Percentiles rank a stretch among this genome's conserved stretches.
Conservation (phyloP, 2,329 filamentous ascomycete genomes). For the Acrodontium crateriforme region DNA sequence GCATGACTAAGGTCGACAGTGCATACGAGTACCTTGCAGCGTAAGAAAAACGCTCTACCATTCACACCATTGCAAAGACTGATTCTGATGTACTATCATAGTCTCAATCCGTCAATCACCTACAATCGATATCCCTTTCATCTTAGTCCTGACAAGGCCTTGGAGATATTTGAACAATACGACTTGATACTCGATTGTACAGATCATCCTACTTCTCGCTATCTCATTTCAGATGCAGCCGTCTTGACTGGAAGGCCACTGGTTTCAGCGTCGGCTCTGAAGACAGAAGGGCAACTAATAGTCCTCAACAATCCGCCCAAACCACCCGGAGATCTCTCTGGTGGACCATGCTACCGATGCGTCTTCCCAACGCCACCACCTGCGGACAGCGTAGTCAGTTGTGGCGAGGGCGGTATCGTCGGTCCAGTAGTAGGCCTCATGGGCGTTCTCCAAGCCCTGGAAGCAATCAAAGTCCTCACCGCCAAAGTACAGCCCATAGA, state of each 20-base stretch:
- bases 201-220: conserved; percentile 80
- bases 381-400: conserved; percentile 66
- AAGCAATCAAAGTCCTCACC: conserved; percentile 72
- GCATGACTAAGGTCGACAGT: conserved; percentile 69
- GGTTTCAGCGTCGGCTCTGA: conserved; percentile 77
- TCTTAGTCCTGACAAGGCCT: conserved; percentile 55
- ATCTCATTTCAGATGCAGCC: conserved; percentile 82
- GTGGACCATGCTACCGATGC: conserved; percentile 85
- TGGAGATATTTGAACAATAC: conserved; percentile 53
- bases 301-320: conserved; percentile 69
- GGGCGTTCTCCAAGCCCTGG: conserved; percentile 82
- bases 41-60: conserved; percentile 22
- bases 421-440: conserved; percentile 87
- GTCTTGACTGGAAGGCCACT: conserved; percentile 67
- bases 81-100: conserved; percentile 21
- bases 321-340: conserved; percentile 40
- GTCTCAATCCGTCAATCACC: conserved; percentile 57
- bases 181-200: conserved; percentile 89
- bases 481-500: conserved; percentile 22
- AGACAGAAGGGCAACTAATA: conserved; percentile 80
- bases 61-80: not conserved
- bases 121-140: conserved; percentile 51
- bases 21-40: conserved; percentile 31
- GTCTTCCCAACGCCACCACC: conserved; percentile 82
- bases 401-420: conserved; percentile 83